These are phyloP conservation scores for Yarrowia sp. DNA, from an alignment of 805 yeast species.

Conservation along the genomic window DNA sequence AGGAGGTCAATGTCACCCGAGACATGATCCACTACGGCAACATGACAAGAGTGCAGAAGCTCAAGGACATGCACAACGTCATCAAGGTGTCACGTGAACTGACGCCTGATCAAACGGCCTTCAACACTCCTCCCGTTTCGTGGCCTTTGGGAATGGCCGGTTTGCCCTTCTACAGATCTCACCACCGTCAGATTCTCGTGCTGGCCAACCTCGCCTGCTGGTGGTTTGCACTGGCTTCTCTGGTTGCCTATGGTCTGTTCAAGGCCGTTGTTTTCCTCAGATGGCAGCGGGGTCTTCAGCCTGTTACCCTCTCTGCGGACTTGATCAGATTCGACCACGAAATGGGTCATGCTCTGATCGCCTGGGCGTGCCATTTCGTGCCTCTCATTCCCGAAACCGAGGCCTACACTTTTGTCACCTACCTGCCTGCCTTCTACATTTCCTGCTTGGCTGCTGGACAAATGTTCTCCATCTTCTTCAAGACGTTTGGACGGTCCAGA, in stretches of 20 bases:
- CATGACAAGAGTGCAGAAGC: constrained; percentile 39
- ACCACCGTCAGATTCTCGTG: constrained; percentile 40
- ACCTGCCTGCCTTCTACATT: constrained; percentile 82
- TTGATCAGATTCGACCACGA: constrained; percentile 66
- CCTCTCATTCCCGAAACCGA: constrained; percentile 80
- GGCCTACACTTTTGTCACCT: constrained; percentile 79
- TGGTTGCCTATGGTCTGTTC: constrained; percentile 39
- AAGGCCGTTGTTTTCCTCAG: constrained; percentile 33
- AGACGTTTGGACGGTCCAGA: constrained; percentile 28
- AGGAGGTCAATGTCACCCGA: constrained; percentile 16
- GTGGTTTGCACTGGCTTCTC: constrained; percentile 29
- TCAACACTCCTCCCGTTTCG: constrained; percentile 35
- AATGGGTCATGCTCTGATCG: constrained; percentile 65
- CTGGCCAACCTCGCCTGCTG: constrained; percentile 42
- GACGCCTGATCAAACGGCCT: neutral
- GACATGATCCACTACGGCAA: constrained; percentile 40
- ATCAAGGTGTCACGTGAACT: constrained; percentile 38
- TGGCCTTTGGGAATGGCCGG: constrained; percentile 40
- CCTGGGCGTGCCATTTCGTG: constrained; percentile 73
- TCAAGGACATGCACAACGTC: constrained; percentile 40
- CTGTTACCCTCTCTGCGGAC: constrained; percentile 17
- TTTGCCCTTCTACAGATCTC: constrained; percentile 26
- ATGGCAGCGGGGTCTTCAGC: constrained; percentile 41
- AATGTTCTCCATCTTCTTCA: constrained; percentile 60
- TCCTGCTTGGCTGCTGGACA: constrained; percentile 70